Conservation (phyloP, 2,329 filamentous ascomycete species). For the Fusarium lateritium region DNA sequence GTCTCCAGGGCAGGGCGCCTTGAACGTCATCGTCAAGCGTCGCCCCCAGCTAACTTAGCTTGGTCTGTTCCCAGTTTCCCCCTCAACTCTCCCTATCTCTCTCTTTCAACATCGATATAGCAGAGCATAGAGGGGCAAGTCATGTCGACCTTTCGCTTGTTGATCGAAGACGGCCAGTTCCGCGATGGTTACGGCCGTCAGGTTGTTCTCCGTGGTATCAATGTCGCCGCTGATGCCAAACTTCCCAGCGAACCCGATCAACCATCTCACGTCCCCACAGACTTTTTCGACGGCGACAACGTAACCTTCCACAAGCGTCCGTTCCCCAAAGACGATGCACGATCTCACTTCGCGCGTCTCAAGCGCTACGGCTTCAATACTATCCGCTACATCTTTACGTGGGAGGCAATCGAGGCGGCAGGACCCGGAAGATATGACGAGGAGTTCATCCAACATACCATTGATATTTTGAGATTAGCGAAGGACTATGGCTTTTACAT, state of each 20-base stretch:
- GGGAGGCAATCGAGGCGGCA: constrained; percentile 97
- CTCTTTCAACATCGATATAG: constrained; percentile 21
- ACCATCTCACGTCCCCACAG: constrained; percentile 81
- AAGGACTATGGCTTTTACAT: constrained; percentile 95
- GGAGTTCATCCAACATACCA: constrained; percentile 91
- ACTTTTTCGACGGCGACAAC: constrained; percentile 93
- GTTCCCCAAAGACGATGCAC: constrained; percentile 86
- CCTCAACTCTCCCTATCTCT: constrained; percentile 9
- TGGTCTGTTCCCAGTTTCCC: constrained; percentile 34
- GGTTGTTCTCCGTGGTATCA: constrained; percentile 92
- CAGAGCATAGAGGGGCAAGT: constrained; percentile 16
- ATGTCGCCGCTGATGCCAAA: constrained; percentile 92
- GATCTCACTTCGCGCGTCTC: constrained; percentile 87
- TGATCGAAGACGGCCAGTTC: constrained; percentile 89
- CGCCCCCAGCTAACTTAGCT: constrained; percentile 34
- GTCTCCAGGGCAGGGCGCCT: constrained; percentile 20
- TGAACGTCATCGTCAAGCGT: constrained; percentile 45
- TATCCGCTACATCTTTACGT: constrained; percentile 96
- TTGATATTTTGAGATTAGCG: constrained; percentile 84
- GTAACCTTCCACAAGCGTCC: constrained; percentile 91
- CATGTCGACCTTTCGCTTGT: constrained; percentile 84
- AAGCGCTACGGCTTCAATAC: constrained; percentile 95
- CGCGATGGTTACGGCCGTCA: constrained; percentile 86
- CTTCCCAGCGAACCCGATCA: constrained; percentile 85
- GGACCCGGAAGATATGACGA: constrained; percentile 95